These are phyloP conservation scores for Linanthus parryae DNA, from an alignment of 148 eudicot genomes.

Conservation along the genomic window DNA sequence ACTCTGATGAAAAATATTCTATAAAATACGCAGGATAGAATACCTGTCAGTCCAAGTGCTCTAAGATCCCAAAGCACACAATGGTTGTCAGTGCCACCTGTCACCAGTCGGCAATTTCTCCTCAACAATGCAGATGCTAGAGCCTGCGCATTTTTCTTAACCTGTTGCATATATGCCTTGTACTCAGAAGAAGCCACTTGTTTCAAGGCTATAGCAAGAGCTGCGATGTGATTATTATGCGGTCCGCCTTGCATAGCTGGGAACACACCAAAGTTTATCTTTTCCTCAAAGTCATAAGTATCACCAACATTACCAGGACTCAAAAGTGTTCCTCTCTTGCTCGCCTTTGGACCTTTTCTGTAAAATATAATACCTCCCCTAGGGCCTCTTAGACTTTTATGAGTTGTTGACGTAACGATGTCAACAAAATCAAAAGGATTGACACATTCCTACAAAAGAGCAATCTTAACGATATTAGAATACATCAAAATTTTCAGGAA, in stretches of 20 bases:
- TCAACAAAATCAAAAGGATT: slow-evolving; percentile 9
- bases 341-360: slow-evolving; percentile 35
- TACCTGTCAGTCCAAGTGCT: slow-evolving; percentile 72
- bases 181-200: slow-evolving; percentile 75
- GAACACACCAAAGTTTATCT: slow-evolving; percentile 83
- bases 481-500: too few species aligned
- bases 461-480: too few species aligned
- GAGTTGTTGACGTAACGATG: slow-evolving; percentile 20
- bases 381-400: slow-evolving; percentile 22
- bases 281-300: slow-evolving; percentile 77
- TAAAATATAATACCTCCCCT: slow-evolving; percentile 22
- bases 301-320: neutral
- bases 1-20: too few species aligned
- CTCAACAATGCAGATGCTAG: slow-evolving; percentile 55
- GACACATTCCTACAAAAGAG: slow-evolving; percentile 54
- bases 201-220: slow-evolving; percentile 86
- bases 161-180: slow-evolving; percentile 83
- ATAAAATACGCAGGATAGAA: too few species aligned
- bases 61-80: slow-evolving; percentile 87
- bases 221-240: slow-evolving; percentile 88
- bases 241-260: slow-evolving; percentile 95
- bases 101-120: slow-evolving; percentile 61
- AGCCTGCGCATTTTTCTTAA: slow-evolving; percentile 76
- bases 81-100: slow-evolving; percentile 95
- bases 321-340: slow-evolving; percentile 12